Evolutionary conservation across 2,329 filamentous ascomycete species (phyloP).

Genomic region (Pestalotiopsis sp.): DNA sequence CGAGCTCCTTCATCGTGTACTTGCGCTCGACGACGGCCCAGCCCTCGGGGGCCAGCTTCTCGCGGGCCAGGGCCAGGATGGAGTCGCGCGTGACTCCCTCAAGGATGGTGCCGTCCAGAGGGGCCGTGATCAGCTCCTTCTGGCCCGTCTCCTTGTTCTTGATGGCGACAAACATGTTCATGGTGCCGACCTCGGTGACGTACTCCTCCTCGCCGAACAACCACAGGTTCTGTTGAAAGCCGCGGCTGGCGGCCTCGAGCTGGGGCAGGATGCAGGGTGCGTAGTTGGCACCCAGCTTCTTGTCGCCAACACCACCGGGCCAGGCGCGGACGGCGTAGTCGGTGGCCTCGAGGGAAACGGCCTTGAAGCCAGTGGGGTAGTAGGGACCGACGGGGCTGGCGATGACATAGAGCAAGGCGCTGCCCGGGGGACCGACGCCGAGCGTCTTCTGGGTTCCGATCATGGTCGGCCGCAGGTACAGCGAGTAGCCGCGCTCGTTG

Average conservation of each 20-base stretch:
- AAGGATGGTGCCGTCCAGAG: constrained; percentile 93
- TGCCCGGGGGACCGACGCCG: constrained; percentile 89
- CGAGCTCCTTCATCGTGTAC: constrained; percentile 86
- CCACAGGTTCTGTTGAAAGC: constrained; percentile 98
- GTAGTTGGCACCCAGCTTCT: constrained; percentile 98
- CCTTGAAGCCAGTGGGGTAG: constrained; percentile 98
- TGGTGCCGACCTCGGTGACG: constrained; percentile 96
- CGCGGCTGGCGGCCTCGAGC: constrained; percentile 84
- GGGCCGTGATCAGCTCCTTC: constrained; percentile 92
- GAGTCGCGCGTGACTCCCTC: constrained; percentile 94
- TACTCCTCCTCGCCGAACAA: constrained; percentile 94
- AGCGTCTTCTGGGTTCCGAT: constrained; percentile 96
- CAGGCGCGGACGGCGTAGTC: constrained; percentile 96
- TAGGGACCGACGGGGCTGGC: constrained; percentile 96
- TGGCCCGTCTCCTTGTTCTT: constrained; percentile 85
- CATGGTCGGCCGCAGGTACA: constrained; percentile 95
- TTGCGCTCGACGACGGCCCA: constrained; percentile 90
- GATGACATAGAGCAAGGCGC: constrained; percentile 91
- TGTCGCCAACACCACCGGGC: constrained; percentile 96
- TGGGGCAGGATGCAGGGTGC: constrained; percentile 99
- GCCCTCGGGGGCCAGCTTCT: constrained; percentile 80
- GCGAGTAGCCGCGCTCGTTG: constrained; percentile 81
- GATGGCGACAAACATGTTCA: constrained; percentile 94
- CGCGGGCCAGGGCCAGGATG: constrained; percentile 81
- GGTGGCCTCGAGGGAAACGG: constrained; percentile 91